A percentile compares a stretch with the other conserved stretches of the same genome.
Conservation (phyloP, 257 asterid genomes). For the Gardenia jasminoides region DNA sequence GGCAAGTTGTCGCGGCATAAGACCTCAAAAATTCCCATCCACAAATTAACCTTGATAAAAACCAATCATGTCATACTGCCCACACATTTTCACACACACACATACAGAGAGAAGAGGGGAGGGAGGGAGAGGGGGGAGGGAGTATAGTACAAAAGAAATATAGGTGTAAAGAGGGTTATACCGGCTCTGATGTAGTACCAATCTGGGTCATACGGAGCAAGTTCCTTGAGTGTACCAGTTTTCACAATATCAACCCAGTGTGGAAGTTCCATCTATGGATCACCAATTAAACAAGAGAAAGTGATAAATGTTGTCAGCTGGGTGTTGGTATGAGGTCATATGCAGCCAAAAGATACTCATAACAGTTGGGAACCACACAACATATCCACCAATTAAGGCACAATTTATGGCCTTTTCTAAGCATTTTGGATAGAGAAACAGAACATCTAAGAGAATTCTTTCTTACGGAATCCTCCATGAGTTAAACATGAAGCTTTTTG, state of each 20-base stretch:
- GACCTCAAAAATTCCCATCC: not conserved
- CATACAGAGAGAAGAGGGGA: too few species aligned
- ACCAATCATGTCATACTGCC: not conserved
- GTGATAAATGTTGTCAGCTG: not conserved
- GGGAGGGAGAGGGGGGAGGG: not conserved
- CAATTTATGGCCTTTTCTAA: too few species aligned
- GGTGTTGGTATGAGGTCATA: too few species aligned
- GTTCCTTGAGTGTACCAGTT: slow-evolving; percentile 81
- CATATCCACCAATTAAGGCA: not conserved
- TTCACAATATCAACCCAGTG: slow-evolving; percentile 90
- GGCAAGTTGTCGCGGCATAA: not conserved
- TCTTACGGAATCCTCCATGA: too few species aligned
- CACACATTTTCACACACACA: not conserved
- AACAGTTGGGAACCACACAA: too few species aligned
- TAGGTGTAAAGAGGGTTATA: slow-evolving; percentile 16
- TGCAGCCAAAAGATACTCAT: too few species aligned
- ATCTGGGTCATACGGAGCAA: slow-evolving; percentile 92
- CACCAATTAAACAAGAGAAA: not conserved
- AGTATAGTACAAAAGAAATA: not conserved
- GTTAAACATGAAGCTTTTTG: not conserved
- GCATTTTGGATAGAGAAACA: not conserved
- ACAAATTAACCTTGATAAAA: not conserved
- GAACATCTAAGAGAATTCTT: too few species aligned
- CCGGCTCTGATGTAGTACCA: slow-evolving; percentile 95
- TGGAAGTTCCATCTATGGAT: slow-evolving; percentile 72